Evolutionary conservation across 202 grass and related monocot genomes (phyloP).

Genomic region (Schoenoplectus tabernaemontani): DNA sequence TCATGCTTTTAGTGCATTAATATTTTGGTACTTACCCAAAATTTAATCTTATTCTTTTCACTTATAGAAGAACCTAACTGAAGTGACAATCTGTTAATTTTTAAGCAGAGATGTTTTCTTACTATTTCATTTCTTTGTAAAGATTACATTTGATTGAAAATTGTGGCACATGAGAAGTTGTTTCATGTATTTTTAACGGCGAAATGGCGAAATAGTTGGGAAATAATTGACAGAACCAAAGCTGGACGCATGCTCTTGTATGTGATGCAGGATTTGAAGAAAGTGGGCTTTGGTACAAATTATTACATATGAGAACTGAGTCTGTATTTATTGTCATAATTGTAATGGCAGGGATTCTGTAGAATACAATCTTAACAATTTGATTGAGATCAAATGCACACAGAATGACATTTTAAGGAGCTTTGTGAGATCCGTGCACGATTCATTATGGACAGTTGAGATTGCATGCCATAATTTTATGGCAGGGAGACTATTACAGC

Average conservation of each 20-base stretch:
- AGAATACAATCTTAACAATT: not conserved
- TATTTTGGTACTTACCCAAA: not conserved
- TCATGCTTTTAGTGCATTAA: not conserved
- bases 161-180: not conserved
- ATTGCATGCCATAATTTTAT: not conserved
- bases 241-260: not conserved
- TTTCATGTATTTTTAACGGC: not conserved
- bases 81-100: not conserved
- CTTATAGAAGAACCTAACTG: not conserved
- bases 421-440: not conserved
- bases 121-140: not conserved
- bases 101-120: not conserved
- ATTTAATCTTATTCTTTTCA: not conserved
- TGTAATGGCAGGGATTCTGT: not conserved
- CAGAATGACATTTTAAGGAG: not conserved
- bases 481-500: not conserved
- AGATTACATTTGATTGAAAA: not conserved
- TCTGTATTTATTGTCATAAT: not conserved
- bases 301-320: not conserved
- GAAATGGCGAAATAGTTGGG: not conserved
- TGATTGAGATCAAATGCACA: not conserved
- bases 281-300: not conserved
- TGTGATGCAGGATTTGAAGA: not conserved
- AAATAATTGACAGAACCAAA: constrained; percentile 3
- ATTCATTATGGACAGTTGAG: not conserved